A percentile compares a stretch with the other conserved stretches of the same genome.
These are phyloP conservation scores for Podaxis sp. DNA, from an alignment of 768 basidiomycete species.

Conservation along the genomic window DNA sequence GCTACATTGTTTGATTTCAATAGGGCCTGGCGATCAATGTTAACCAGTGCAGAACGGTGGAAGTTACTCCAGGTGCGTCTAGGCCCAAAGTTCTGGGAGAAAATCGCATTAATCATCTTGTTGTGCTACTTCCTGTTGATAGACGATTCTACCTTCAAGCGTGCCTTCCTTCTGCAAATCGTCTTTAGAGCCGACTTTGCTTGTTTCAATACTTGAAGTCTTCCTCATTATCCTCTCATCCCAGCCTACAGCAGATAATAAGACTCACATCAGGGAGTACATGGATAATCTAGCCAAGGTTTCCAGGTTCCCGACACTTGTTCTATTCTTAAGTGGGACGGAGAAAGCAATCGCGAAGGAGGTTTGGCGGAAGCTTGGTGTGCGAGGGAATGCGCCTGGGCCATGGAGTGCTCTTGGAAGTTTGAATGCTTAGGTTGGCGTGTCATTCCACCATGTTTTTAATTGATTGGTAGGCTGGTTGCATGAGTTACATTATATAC, in stretches of 20 bases:
- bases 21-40: slow-evolving; percentile 52
- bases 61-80: slow-evolving; percentile 51
- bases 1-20: slow-evolving; percentile 63
- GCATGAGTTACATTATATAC: not conserved
- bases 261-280: slow-evolving; percentile 39
- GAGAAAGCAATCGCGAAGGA: slow-evolving; percentile 52
- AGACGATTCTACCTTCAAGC: slow-evolving; percentile 56
- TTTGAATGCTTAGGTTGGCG: slow-evolving; percentile 1
- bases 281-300: slow-evolving; percentile 53
- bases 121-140: not conserved
- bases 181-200: slow-evolving; percentile 65
- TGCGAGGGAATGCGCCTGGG: slow-evolving; percentile 20
- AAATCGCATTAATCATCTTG: not conserved
- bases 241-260: slow-evolving; percentile 19
- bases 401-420: slow-evolving; percentile 26
- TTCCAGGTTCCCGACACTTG: slow-evolving; percentile 61
- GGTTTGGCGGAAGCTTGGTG: slow-evolving; percentile 45
- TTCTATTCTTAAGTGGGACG: slow-evolving; percentile 55
- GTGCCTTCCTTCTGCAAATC: slow-evolving; percentile 67
- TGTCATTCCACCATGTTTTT: not conserved
- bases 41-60: slow-evolving; percentile 50
- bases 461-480: not conserved
- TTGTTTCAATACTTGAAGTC: slow-evolving; percentile 56
- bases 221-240: slow-evolving; percentile 36
- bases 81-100: not conserved